Base-by-base conservation (phyloP, 768 basidiomycete species). In the Auricularia cornea region DNA sequence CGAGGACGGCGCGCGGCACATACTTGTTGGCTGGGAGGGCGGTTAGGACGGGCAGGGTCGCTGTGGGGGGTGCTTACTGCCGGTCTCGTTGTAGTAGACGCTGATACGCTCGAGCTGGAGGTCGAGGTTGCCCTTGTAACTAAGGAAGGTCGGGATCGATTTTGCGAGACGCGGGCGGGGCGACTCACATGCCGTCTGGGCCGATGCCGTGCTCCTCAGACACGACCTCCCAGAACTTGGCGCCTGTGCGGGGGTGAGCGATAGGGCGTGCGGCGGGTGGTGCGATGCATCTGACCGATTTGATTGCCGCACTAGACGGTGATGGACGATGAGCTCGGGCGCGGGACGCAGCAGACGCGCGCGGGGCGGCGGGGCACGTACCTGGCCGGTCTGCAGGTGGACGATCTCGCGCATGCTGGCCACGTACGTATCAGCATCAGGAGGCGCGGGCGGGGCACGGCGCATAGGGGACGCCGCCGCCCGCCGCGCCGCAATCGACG, bases 331-430 rank as follows among this genome's bases (percentile, higher is more conserved):
- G 30, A 59, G 65, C 62, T n/a, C n/a, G n/a, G n/a, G n/a, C n/a
- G n/a, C n/a, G n/a, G n/a, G n/a, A n/a, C n/a, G n/a, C n/a, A n/a
- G n/a, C n/a, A n/a, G n/a, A n/a, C n/a, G n/a, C n/a, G n/a, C n/a
- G n/a, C n/a, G n/a, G n/a, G n/a, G n/a, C n/a, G n/a, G n/a, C 38
- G 52, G 62, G 38, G 59, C 60, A 74, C 81, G 70, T 72, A 93
- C 93, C 86, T 97, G 96, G 81, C 96, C 96, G 68, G 96, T 98
- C 78, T 98, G 96, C 73, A 98, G 87, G 81, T 98, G 96, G 76
- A 98, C 95, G 79, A 98, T 98, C 88, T 98, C 95, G 83, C 95
- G 92, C 92, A 93, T 94, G 83, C 91, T 93, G 70, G 52, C 11
- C 44, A 23, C 23, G 44, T 48, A 20, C 5, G 6, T 18, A 48